Evolutionary conservation across 192 early-diverging fungal genomes (phyloP), one percentile per base, ranked within the genome.

Genomic region (Linnemannia hyalina): DNA sequence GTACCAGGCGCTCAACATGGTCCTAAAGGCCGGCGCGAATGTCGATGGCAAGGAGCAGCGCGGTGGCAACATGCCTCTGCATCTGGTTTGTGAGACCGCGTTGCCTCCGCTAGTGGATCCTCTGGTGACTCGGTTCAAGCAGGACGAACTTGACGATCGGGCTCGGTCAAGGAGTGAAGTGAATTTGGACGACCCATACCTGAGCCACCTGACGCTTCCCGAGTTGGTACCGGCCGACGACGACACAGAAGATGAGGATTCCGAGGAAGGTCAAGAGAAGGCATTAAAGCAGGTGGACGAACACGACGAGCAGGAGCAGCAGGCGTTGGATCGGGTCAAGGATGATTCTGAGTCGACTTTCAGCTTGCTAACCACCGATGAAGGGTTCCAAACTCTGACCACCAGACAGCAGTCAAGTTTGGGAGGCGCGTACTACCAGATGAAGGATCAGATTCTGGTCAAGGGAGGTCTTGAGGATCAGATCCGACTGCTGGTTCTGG

Each of bases 381-480:
- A 60, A 1, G 81, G 81, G 0, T 7, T 29, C 0, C 49, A 10
- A 29, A 71, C 26, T 16, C 38, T 77, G 11, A 41, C 70, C 2
- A 13, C 60, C 2, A 71, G 57, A 32, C 70, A 65, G n/a, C 75
- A 82, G 22, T 26, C 40, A 7, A 4, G 54, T 15, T 26, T 73
- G 8, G 81, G 76, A 57, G 81, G 81, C 2, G 52, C 70, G 0
- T 80, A 80, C 40, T 84, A 84, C 40, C 72, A 76, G 36, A 84
- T 84, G 52, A 79, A 77, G 70, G 55, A 85, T 41, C 76, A 77
- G 6, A 70, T 78, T 13, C 65, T 86, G 80, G 72, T 81, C 69
- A 86, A 81, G 57, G 84, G 84, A 16, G 79, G 84, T 4, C 57
- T 86, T 10, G 84, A 86, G 42, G 84, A 86, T 29, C 84, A 86